Evolutionary conservation across 2,329 filamentous ascomycete genomes (phyloP), one percentile per base, ranked within the genome.

Genomic region (Emergomyces orientalis): DNA sequence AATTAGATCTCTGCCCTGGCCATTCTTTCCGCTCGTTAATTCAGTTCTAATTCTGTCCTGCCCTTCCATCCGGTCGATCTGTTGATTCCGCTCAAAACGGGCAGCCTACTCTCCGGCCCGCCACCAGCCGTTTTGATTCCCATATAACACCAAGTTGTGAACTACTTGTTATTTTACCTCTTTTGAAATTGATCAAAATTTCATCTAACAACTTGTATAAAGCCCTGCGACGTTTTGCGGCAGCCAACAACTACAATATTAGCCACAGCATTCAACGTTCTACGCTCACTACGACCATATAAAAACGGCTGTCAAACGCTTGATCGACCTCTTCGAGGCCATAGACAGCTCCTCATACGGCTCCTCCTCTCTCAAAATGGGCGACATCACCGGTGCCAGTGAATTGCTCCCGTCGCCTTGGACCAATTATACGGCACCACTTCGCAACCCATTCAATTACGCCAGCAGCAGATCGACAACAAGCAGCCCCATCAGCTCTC

Each of bases 361-460:
- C 41, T n/a, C 30, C 59, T 39, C 57, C n/a, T 51, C 34, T 49
- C 39, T 56, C 43, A 65, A n/a, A 61, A 67, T 65, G 64, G 47
- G 55, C 22, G 32, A 19, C 32, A 56, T 39, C 52, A 37, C 60
- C 25, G 57, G 55, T 13, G 41, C 61, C 19, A 51, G 13, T 54
- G 54, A 47, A 19, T 62, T 69, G 27, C 63, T 65, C 39, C 67
- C 68, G 60, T 66, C 71, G 51, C 64, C 73, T 62, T 65, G 68
- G 69, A 64, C 71, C 62, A 62, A 72, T 66, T 70, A 71, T 58
- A 68, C 69, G 62, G 62, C 68, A 60, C 70, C 73, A 57, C 66
- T 75, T 34, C 69, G 69, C 64, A 73, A 73, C 49, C 69, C 72
- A 9, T 73, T 74, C 66, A 66, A 65, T 61, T 63, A 66, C 62